Base-by-base conservation (phyloP, 345 rosid genomes). In the Camelina laxa region DNA sequence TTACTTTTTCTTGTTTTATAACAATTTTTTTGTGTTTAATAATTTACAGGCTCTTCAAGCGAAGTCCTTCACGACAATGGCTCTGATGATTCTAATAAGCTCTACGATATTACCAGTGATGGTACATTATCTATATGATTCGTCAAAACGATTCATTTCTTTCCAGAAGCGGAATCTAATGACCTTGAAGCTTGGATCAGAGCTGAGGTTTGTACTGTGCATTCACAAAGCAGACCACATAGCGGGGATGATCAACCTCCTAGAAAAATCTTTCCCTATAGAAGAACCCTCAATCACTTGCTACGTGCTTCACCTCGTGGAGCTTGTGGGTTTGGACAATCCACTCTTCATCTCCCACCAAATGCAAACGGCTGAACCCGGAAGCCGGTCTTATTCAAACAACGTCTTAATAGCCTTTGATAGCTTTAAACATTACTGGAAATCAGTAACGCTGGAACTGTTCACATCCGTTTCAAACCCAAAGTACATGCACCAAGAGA, bases 401-500 rank as follows among this genome's bases (percentile, higher is more conserved):
- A 77, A 77, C 6, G 67, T 77, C 39, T 64, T 77, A 20, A 45
- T 70, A 12, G 75, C 76, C 31, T 83, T 65, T 60, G 60, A 68
- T 39, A 45, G 2, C 38, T 74, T 79, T 41, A 68, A 65, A 56
- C 69, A 74, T 38, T 55, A 5, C 7, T 79, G 79, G 75, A 75
- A 59, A 60, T 62, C 67, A 1, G 24, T 74, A 17, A 1, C 70
- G 8, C 19, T 74, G 1, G 78, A 74, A 15, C 12, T 75, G 48
- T 79, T 79, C 60, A 79, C 79, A 14, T 74, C 79, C 22, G 47
- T 79, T 60, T 79, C 82, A 20, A 61, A 58, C 21, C 75, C 80
- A 4, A 70, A 70, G 44, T 58, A 84, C 16, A 86, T 87, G 95
- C 80, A 86, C 6, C 84, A 87, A 38, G 94, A 84, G 44, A 78